A percentile compares a stretch with the other conserved stretches of the same genome.
phyloP scores from a whole-genome alignment of 176 grass and related monocot species.

The Dactylis glomerata region DNA sequence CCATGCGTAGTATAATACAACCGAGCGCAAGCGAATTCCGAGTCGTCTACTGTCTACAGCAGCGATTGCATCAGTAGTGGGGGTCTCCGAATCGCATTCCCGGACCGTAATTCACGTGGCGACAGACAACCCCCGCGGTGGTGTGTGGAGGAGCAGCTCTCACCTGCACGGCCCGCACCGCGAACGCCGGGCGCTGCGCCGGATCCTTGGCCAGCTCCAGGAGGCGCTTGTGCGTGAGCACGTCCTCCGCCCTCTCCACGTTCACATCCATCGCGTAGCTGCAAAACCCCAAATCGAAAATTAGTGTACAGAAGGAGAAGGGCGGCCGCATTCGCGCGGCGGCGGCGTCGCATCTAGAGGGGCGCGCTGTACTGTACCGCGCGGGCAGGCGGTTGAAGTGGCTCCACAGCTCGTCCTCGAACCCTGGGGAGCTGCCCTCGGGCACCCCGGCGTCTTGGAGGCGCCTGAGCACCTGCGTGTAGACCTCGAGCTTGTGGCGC shows the following conservation, averaged over 20 bases:
- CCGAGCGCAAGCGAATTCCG: neutral
- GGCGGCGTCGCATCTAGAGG: neutral
- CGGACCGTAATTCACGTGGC: neutral
- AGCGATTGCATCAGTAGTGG: neutral
- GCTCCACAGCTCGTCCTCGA: constrained; percentile 67
- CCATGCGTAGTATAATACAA: neutral
- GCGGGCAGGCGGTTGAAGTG: constrained; percentile 83
- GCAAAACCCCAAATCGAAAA: neutral
- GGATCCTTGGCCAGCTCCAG: constrained; percentile 56
- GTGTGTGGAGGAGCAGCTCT: too few relatives aligned
- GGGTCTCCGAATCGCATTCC: neutral
- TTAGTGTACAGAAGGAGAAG: too few relatives aligned
- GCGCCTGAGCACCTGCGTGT: constrained; percentile 53
- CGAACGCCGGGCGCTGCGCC: constrained; percentile 45
- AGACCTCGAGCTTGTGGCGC: constrained; percentile 61
- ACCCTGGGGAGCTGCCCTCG: constrained; percentile 37
- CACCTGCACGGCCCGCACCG: constrained; percentile 63
- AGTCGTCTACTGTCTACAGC: neutral
- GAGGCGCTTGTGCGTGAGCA: constrained; percentile 61
- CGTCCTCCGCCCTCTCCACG: constrained; percentile 68
- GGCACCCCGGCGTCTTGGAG: constrained; percentile 38
- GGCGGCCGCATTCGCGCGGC: neutral
- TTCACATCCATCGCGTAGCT: constrained; percentile 72
- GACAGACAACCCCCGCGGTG: neutral
- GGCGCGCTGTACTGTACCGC: constrained; percentile 14